Base-by-base conservation (phyloP, 2,329 filamentous ascomycete species). In the Gnomoniopsis sp. region DNA sequence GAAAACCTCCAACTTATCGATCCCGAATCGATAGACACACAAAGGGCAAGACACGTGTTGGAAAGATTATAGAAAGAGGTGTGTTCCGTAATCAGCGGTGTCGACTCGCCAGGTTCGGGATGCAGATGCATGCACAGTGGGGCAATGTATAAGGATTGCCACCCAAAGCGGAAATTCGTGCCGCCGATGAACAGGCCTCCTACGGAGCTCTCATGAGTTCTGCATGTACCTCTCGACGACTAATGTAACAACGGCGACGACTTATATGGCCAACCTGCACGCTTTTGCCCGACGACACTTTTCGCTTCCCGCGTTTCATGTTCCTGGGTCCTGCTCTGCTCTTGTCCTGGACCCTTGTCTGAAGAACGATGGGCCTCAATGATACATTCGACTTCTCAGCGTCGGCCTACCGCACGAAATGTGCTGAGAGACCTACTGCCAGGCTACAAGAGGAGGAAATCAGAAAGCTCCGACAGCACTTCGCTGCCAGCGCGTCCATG, bases 381-480 rank as follows among this genome's bases (percentile, higher is more conserved):
- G 59, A 61, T 41, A 61, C 56, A n/a, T 61, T 61, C 34, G 51
- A 61, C 22, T 61, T 61, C 11, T 55, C 58, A 10, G 59, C 58
- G 41, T 50, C 55, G 17, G 59, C 55, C 51, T 61, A 61, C 51
- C 59, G 59, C 51, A 33, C 17, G 2, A 61, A 61, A 48, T 61
- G 59, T 41, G 59, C 59, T 1, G 59, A 54, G 19, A 36, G 55
- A 26, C 46, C 59, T 3, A 61, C 55, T 1, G 8, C 53, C n/a
- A 59, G 59, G 59, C 59, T 61, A 2, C 59, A 61, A 23, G 55
- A 49, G 17, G 56, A 59, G 49, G 59, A 61, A 36, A 55, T 61
- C 30, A 55, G 38, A 26, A 59, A 61, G 41, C 49, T 61, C 6
- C 49, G 59, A 41, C 59, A 61, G 55, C 59, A 59, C 43, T 61